Evolutionary conservation across 768 basidiomycete genomes (phyloP), one percentile per base, ranked within the genome.

Genomic region (Tricholoma matsutake): DNA sequence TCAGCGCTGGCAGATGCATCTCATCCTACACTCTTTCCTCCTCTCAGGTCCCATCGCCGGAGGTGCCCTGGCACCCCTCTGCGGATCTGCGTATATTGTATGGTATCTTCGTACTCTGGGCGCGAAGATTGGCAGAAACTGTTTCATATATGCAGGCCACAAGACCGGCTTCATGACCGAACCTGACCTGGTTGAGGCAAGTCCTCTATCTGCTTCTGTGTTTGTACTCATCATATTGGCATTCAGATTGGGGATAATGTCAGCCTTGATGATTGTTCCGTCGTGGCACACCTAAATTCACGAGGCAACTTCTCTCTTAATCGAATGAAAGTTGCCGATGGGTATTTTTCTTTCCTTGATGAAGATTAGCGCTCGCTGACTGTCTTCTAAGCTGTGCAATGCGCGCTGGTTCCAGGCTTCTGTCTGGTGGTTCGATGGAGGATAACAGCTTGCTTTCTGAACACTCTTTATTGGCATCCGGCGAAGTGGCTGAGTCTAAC

Each of bases 371-470:
- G 16, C 43, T 20, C 39, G 43, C 47, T n/a, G n/a, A n/a, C 28
- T 45, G 43, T 32, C 2, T 47, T 16, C 20, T 35, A 11, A 78
- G 76, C 37, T 77, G 75, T 61, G 79, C 81, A 0, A 67, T 82
- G 73, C 76, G 81, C 18, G 70, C 77, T 7, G 81, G 81, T 31
- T 80, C 79, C 10, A 73, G 81, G 22, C 69, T 82, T 5, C 74
- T 82, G 25, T 80, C 80, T 7, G 81, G 81, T 8, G 81, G 80
- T 8, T 78, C 79, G 10, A 82, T 82, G 81, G 81, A 82, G 67
- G 75, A 78, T 60, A 72, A 72, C 66, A 79, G 77, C 62, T 78
- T 81, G 77, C 78, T 82, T 7, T 75, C 71, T 63, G 81, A 82
- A 66, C 81, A 82, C 60, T 79, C 79, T 1, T 73, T 82, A 4